A percentile compares a stretch with the other conserved stretches of the same genome.
phyloP scores from a whole-genome alignment of 805 yeast species.

The Myxozyma vanderwaltii region DNA sequence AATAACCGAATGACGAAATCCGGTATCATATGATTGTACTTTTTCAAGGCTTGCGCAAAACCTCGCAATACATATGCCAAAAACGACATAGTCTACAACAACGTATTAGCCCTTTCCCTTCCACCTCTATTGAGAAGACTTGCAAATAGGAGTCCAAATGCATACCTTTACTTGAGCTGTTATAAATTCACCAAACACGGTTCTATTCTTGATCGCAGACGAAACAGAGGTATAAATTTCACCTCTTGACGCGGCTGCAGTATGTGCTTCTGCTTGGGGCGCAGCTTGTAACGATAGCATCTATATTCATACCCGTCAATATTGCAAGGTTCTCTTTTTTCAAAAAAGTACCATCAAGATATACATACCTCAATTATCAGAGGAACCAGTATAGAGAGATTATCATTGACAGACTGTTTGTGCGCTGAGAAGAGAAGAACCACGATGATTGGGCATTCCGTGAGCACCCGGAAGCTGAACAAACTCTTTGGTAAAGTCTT shows the following conservation, averaged over 20 bases:
- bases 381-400: slow-evolving; percentile 78
- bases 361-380: slow-evolving; percentile 58
- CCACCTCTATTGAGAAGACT: not conserved
- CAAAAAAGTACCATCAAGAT: no score
- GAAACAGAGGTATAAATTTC: slow-evolving; percentile 69
- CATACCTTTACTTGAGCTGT: slow-evolving; percentile 78
- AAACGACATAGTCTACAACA: slow-evolving; percentile 73
- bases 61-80: slow-evolving; percentile 90
- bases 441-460: slow-evolving; percentile 97
- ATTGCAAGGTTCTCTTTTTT: not conserved
- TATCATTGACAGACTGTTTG: slow-evolving; percentile 68
- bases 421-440: slow-evolving; percentile 88
- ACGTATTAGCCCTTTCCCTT: no score
- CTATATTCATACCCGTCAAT: not conserved
- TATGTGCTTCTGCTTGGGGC: slow-evolving; percentile 71
- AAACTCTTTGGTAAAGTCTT: slow-evolving; percentile 66
- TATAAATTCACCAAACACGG: slow-evolving; percentile 83
- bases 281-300: slow-evolving; percentile 77
- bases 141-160: not conserved
- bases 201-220: slow-evolving; percentile 71
- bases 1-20: slow-evolving; percentile 80
- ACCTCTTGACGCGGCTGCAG: slow-evolving; percentile 58
- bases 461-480: slow-evolving; percentile 83
- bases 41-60: slow-evolving; percentile 64
- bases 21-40: slow-evolving; percentile 69